Evolutionary conservation across 495 filamentous ascomycete species (phyloP), one percentile per base, ranked within the genome.

Genomic region (Cercophora newfieldiana): DNA sequence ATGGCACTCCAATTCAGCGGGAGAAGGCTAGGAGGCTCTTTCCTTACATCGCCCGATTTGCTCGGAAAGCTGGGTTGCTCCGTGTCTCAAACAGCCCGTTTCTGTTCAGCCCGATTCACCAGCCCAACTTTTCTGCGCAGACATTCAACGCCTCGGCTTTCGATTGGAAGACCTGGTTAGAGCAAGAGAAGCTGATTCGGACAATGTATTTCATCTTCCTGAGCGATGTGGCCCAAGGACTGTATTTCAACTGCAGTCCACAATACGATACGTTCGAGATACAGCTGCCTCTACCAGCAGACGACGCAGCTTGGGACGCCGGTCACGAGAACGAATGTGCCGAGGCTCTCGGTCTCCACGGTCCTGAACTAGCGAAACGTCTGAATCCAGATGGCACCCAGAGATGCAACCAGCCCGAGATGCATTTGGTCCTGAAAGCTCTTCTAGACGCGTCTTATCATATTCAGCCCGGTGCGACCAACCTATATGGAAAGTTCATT

Each of bases 251-350:
- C 71, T 77, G 71, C 24, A 70, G 79, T 2, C 84, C 85, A 55
- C 78, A 84, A 63, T 83, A 90, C 48, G 84, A 89, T 53, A 67
- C 78, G 10, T 74, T 81, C 47, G 86, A 89, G 63, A 78, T 89
- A 44, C 75, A 79, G 19, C 73, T 91, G 25, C 86, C 87, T 3
- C 70, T 91, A 14, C 88, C 89, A 3, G 79, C 84, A 1, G 88
- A 91, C 66, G 88, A 91, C 71, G 86, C 85, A 31, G 82, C 86
- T 14, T 91, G 87, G 87, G 88, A 90, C 16, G 87, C 88, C 7
- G 74, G 68, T 12, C 80, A 80, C 21, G 60, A 75, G 3, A 64
- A 76, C 14, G 85, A 87, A 22, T 90, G 88, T 69, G 86, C 86
- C n/a, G 78, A 82, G 63, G 84, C 85, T 1, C 76, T 91, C 21